Percentiles rank a stretch among this genome's conserved stretches.
phyloP scores from a whole-genome alignment of 208 protist species.

The Trypanosomatidae sp. region DNA sequence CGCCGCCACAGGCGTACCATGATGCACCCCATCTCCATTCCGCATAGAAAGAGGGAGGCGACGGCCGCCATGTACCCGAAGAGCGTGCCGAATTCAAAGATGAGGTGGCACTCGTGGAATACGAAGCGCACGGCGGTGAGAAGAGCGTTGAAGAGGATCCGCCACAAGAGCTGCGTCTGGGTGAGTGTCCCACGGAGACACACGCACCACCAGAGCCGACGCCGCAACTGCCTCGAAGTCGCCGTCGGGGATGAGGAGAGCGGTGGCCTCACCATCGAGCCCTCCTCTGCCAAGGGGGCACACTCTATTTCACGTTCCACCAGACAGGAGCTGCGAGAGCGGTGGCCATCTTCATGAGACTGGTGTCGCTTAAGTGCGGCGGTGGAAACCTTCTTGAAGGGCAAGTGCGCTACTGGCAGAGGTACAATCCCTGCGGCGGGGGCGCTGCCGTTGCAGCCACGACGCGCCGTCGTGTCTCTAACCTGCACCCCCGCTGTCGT shows the following conservation, averaged over 20 bases:
- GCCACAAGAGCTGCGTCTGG: slow-evolving; percentile 22
- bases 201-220: slow-evolving; percentile 1
- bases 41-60: slow-evolving; percentile 31
- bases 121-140: slow-evolving; percentile 13
- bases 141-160: slow-evolving; percentile 19
- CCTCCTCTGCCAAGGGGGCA: background rate
- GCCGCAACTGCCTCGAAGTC: background rate
- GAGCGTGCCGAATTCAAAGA: slow-evolving; percentile 28
- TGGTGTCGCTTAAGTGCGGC: background rate
- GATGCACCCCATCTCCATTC: slow-evolving; percentile 25
- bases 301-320: background rate
- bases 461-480: background rate
- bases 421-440: background rate
- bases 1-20: slow-evolving; percentile 11
- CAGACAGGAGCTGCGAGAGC: background rate
- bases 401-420: background rate
- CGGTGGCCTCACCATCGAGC: background rate
- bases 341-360: background rate
- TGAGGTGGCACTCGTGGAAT: slow-evolving; percentile 31
- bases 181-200: background rate
- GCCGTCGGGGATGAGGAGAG: background rate
- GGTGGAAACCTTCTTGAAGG: background rate
- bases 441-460: background rate
- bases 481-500: background rate
- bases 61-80: slow-evolving; percentile 32